Evolutionary conservation across 495 filamentous ascomycete genomes (phyloP).

Genomic region (Penicillium mononematosum): DNA sequence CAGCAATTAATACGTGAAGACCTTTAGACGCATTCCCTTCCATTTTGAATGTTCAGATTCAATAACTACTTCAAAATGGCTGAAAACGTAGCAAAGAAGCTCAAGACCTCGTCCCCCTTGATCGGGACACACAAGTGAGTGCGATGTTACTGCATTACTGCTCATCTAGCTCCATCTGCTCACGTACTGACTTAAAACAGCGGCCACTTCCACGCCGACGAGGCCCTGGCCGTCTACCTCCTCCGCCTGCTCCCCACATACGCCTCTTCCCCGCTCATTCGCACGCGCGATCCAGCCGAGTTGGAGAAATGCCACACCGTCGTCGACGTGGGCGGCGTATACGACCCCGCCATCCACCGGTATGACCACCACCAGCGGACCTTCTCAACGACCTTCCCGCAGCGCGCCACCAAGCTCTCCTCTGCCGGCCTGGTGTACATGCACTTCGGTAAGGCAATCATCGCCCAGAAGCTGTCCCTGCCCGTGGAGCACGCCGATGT

Average conservation of each 20-base stretch:
- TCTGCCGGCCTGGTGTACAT: conserved; percentile 92
- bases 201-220: conserved; percentile 98
- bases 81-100: conserved; percentile 64
- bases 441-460: conserved; percentile 85
- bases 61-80: conserved; percentile 55
- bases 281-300: conserved; percentile 77
- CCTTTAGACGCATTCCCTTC: conserved; percentile 5
- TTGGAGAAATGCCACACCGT: conserved; percentile 87
- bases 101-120: conserved; percentile 61
- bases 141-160: neutral
- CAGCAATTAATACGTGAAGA: conserved; percentile 20
- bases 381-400: conserved; percentile 77
- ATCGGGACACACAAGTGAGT: conserved; percentile 86
- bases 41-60: conserved; percentile 31
- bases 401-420: conserved; percentile 79
- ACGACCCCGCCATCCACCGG: conserved; percentile 69
- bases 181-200: conserved; percentile 33
- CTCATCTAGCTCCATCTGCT: neutral
- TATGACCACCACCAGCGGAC: conserved; percentile 97
- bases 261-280: conserved; percentile 67
- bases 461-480: conserved; percentile 65
- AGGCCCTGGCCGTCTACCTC: conserved; percentile 96
- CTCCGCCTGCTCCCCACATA: conserved; percentile 87
- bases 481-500: conserved; percentile 63
- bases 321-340: conserved; percentile 92